Conservation (phyloP, 306 rosid genomes). For the Trifolium fragiferum region DNA sequence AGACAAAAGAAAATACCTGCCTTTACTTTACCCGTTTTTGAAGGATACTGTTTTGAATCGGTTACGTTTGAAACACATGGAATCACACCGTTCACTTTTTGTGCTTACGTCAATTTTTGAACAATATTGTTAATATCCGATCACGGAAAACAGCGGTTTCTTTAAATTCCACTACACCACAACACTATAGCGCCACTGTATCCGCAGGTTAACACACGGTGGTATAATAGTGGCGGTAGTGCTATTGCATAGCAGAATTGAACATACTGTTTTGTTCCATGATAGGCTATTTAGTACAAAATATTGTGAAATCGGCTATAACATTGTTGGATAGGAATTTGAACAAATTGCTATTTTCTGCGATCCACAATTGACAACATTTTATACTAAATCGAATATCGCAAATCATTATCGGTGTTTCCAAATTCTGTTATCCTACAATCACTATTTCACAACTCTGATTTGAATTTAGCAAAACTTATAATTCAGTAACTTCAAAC, state of each 20-base stretch:
- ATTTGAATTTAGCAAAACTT: neutral
- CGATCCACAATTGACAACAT: neutral
- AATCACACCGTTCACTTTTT: neutral
- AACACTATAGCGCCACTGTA: neutral
- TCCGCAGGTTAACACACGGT: neutral
- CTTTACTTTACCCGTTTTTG: constrained; percentile 29
- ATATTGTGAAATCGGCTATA: neutral
- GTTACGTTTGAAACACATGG: neutral
- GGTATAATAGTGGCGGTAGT: neutral
- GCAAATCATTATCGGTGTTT: neutral
- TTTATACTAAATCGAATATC: neutral
- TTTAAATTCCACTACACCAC: neutral
- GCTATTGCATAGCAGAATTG: neutral
- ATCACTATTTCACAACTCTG: too few relatives aligned
- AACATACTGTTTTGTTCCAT: neutral
- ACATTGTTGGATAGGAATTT: neutral
- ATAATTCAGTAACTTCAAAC: constrained; percentile 14
- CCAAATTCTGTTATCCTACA: neutral
- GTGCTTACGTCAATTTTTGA: constrained; percentile 18
- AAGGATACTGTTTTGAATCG: constrained; percentile 17
- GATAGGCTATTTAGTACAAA: neutral
- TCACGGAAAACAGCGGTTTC: neutral
- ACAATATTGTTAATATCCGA: neutral
- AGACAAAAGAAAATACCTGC: neutral
- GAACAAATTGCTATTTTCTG: neutral